Base-by-base conservation (phyloP, 2,329 filamentous ascomycete species). In the Fusarium denticulatum region DNA sequence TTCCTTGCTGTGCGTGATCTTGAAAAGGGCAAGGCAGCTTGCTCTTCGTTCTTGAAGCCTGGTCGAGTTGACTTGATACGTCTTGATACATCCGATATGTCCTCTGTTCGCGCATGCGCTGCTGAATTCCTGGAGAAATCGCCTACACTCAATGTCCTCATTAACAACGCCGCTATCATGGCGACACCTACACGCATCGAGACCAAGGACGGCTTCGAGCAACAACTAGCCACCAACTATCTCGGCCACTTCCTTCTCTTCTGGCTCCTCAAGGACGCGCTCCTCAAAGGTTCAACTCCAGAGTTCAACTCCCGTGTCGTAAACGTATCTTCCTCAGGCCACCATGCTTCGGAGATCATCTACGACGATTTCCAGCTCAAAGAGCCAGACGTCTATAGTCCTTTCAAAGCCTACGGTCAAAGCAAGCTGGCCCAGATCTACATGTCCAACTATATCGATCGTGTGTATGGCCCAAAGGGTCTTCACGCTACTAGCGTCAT, bases 271-370 rank as follows among this genome's bases (percentile, higher is more conserved):
- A 85, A 85, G 49, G 78, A 82, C 0, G 76, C 82, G 0, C 75
- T 89, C 5, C 79, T 88, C 5, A 71, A 80, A 1, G 81, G 81
- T 14, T 72, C 81, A 2, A 84, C 82, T 0, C 77, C 83, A 0
- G 70, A 76, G 0, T 86, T 85, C 55, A 74, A 82, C 26, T 87
- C 84, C 3, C 83, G 88, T 7, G 84, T 89, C 10, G 81, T 90
- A 49, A 77, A 80, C 10, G 77, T 88, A 3, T 82, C 85, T 1
- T 85, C 84, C 5, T 71, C 80, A 0, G 86, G 77, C 9, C 87
- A 89, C 30, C 42, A 64, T 4, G 34, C 49, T 9, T 36, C 45
- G 13, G 45, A 63, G 10, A 62, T 57, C 28, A 52, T 67, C 40
- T 59, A 55, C 20, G 46, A 67, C 18, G 67, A 77, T 32, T 69